These are phyloP conservation scores for Galeopsis tetrahit DNA, from an alignment of 257 asterid genomes.

Conservation along the genomic window DNA sequence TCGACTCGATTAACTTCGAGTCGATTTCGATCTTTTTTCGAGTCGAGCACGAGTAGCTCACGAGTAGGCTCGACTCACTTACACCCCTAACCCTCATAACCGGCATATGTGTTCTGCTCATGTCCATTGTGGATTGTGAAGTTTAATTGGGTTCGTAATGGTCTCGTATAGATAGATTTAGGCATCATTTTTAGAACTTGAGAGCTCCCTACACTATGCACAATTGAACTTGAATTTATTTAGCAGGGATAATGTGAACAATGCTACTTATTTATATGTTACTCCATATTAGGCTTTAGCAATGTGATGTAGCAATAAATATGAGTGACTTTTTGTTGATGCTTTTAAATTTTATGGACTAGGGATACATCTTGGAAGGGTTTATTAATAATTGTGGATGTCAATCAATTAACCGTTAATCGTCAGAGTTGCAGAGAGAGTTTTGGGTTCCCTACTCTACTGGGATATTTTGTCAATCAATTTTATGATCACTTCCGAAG, in stretches of 20 bases:
- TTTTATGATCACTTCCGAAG: no score
- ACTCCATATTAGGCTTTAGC: background rate
- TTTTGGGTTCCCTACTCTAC: background rate
- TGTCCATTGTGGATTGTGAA: background rate
- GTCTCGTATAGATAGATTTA: background rate
- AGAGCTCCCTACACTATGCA: background rate
- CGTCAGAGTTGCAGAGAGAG: background rate
- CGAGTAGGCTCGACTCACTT: no score
- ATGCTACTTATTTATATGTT: background rate
- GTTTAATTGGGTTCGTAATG: background rate
- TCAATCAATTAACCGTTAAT: background rate
- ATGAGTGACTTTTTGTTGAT: background rate
- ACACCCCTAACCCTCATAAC: background rate
- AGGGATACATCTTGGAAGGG: background rate
- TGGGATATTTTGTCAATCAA: background rate
- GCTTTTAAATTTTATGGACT: background rate
- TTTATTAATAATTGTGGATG: background rate
- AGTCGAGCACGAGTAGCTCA: no score
- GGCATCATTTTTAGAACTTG: background rate
- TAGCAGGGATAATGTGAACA: background rate
- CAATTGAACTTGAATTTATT: background rate
- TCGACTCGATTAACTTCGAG: no score
- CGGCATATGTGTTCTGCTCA: background rate
- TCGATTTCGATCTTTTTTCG: no score
- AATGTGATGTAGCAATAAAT: background rate